These are phyloP conservation scores for Aspergillus amoenus DNA, from an alignment of 2,329 filamentous ascomycete species.

Conservation along the genomic window DNA sequence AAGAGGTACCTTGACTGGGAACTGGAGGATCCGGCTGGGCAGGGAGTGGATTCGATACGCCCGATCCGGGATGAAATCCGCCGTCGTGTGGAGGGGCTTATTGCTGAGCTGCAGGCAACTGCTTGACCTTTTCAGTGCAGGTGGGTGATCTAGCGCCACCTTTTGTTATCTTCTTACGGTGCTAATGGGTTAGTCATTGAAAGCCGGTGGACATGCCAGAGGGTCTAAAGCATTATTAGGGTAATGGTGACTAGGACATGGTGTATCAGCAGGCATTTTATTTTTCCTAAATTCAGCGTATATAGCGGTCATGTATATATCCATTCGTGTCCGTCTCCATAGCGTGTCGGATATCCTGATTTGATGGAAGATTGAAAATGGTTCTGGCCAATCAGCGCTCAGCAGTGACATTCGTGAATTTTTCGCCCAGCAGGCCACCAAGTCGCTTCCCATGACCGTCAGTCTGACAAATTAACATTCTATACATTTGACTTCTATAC, in stretches of 20 bases:
- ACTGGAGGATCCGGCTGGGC: constrained; percentile 26
- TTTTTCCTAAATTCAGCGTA: too few species aligned
- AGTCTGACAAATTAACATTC: neutral
- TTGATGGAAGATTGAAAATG: neutral
- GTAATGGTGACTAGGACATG: too few species aligned
- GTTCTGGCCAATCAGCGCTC: neutral
- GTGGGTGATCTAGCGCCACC: too few species aligned
- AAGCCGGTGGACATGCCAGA: too few species aligned
- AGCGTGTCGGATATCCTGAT: too few species aligned
- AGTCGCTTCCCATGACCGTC: neutral
- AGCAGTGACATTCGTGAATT: neutral
- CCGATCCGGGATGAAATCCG: constrained; percentile 24
- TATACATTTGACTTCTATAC: neutral
- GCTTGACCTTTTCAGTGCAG: too few species aligned
- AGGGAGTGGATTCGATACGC: constrained; percentile 23
- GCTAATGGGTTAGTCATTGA: too few species aligned
- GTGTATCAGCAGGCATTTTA: too few species aligned
- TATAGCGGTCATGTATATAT: too few species aligned
- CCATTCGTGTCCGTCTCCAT: too few species aligned
- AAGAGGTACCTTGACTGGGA: constrained; percentile 29
- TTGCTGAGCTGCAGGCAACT: neutral
- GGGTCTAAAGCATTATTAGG: too few species aligned
- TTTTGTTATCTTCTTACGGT: too few species aligned
- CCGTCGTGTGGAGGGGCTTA: neutral
- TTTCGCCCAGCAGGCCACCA: neutral